Percentiles rank a stretch among this genome's conserved stretches.
phyloP scores from a whole-genome alignment of 2,329 filamentous ascomycete species.

The Pseudogymnoascus sp. region DNA sequence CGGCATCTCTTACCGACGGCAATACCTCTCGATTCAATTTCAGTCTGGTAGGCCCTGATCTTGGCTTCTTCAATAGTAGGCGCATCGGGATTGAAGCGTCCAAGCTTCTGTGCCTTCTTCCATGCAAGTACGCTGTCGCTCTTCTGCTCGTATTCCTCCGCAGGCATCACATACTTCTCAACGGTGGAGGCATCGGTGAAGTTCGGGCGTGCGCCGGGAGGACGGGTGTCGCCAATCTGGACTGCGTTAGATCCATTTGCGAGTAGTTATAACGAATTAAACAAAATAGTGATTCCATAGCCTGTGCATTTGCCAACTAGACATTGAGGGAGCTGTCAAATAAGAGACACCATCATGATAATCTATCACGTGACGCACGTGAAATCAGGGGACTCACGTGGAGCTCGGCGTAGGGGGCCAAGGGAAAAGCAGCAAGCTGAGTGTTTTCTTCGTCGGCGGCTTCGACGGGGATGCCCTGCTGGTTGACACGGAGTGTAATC shows the following conservation, averaged over 20 bases:
- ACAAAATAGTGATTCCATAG: neutral
- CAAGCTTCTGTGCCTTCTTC: slow-evolving; percentile 94
- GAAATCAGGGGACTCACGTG: slow-evolving; percentile 52
- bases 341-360: neutral
- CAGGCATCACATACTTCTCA: slow-evolving; percentile 85
- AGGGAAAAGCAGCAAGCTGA: slow-evolving; percentile 55
- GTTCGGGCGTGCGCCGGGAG: slow-evolving; percentile 66
- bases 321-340: neutral
- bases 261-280: neutral
- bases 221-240: slow-evolving; percentile 74
- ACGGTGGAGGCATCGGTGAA: slow-evolving; percentile 74
- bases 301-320: neutral
- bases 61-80: slow-evolving; percentile 66
- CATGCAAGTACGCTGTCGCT: slow-evolving; percentile 84
- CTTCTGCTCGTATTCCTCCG: slow-evolving; percentile 76
- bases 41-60: slow-evolving; percentile 58
- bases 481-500: slow-evolving; percentile 61
- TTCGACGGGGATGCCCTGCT: slow-evolving; percentile 57
- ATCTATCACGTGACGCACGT: neutral
- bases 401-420: slow-evolving; percentile 70
- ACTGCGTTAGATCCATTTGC: slow-evolving; percentile 14
- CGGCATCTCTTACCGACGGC: slow-evolving; percentile 55
- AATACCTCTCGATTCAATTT: slow-evolving; percentile 63
- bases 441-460: slow-evolving; percentile 66
- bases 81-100: slow-evolving; percentile 85